Base-by-base conservation (phyloP, 116 monocot genomes). In the Cymodocea nodosa region DNA sequence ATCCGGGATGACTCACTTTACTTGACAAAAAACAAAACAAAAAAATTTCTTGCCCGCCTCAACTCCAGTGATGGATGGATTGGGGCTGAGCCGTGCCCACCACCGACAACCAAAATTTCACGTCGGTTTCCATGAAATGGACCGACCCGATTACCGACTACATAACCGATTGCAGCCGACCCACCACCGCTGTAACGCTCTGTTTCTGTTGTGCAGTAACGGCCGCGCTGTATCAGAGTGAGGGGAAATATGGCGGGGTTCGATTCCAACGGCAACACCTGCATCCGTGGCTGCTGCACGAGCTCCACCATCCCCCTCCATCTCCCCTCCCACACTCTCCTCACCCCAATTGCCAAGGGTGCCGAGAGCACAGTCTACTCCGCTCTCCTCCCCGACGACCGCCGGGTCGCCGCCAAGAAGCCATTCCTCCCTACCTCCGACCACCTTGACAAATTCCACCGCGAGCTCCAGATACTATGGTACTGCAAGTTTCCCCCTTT, bases 381-480 rank as follows among this genome's bases (percentile, higher is more conserved):
- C 2, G 90, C 95, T 0, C 48, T 53, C 37, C 79, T 95, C 62
- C 74, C 86, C 50, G 64, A 72, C 25, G 80, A 81, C 44, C 68
- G 70, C 56, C 70, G 87, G 6, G 90, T 87, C 25, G 90, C 85
- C 30, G 95, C 90, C 25, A 95, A 95, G 80, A 94, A 90, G 72
- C 90, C 90, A 23, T 49, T 90, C 24, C 81, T 95, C 34, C 81
- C 87, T 74, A 90, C 95, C 50, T 76, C 90, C 51, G 87, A 90
- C 10, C 85, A 85, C 68, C 70, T 95, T 70, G 95, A 95, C 79
- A 83, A 80, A 65, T 95, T 85, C 77, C 95, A 95, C 65, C 77
- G 85, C 50, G 78, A 95, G 56, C 78, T 90, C 52, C 85, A 90
- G 59, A 70, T 95, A n/a, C 81, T 85, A 15, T 87, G 95, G 95